Base-by-base conservation (phyloP, 2,329 filamentous ascomycete genomes). In the Fusarium continuum region DNA sequence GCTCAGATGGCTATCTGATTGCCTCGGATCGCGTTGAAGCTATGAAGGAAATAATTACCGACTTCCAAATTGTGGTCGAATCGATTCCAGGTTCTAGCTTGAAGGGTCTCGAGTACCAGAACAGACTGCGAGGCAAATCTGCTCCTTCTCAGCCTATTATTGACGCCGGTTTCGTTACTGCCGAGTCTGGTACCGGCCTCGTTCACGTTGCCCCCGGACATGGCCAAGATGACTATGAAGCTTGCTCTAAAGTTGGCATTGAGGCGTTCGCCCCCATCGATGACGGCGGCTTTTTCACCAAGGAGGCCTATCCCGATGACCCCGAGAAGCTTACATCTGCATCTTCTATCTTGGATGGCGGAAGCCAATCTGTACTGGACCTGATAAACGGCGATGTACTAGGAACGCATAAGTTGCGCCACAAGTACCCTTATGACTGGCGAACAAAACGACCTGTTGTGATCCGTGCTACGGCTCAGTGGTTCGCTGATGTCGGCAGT, bases 391-490 rank as follows among this genome's bases (percentile, higher is more conserved):
- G 83, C 0, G 80, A 87, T 58, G 84, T 98, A 4, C 78, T 97
- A 34, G 83, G 84, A 32, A 85, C 84, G 5, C 90, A 96, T 67
- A 82, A 82, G 53, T 90, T 94, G 73, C 83, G 83, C 47, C 95
- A 99, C 81, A 98, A 97, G 76, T 98, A 98, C 74, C 95, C 95
- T 0, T 97, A 98, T 68, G 95, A 99, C 77, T 99, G 95, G 95
- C 86, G 95, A 49, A 96, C 94, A 1, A 99, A 98, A 77, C 84
- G 91, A 67, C 95, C 95, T 2, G 89, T 99, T 44, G 92, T 99
- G 57, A 87, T 96, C 28, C 83, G 95, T 65, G 94, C 95, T 4
- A 99, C 96, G 0, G 92, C 93, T 31, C 95, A 99, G 77, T 99
- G 95, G 95, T 99, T 99, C 73, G 93, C 95, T 10, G 92, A 98